Evolutionary conservation across 257 asterid species (phyloP), one percentile per base, ranked within the genome.

Genomic region (Solanum raphanifolium): DNA sequence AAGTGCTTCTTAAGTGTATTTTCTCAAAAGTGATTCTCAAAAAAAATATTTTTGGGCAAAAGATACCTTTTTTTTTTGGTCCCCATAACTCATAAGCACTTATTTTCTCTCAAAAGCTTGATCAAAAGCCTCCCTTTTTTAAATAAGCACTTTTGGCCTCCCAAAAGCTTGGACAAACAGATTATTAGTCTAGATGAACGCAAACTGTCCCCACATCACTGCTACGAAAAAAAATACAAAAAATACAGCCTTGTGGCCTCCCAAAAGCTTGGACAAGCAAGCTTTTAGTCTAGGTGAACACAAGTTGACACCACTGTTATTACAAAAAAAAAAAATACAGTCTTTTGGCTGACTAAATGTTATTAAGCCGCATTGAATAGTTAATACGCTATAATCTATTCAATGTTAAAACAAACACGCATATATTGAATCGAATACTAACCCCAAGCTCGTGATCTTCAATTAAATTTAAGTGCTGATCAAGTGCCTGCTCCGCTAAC

Each of bases 371-470:
- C 16, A 16, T 21, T 74, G 23, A 76, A 76, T 2, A 39, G 60
- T 39, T 39, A 6, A 31, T 74, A 74, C 3, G n/a, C 52, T 74
- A 27, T 25, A 74, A 76, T n/a, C 7, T 76, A 39, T 16, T 76
- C 58, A 76, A 76, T 13, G 13, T 18, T 39, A 39, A 76, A n/a
- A 76, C 83, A 38, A 25, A 27, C 21, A 39, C 3, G 13, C 60
- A 39, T 36, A 6, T 48, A 46, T 36, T 46, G 62, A 15, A 69
- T 25, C 55, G 86, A 86, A 79, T 41, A 90, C 98, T 75, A 86
- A 95, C 98, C 92, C 88, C 98, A 9, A 95, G 96, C 92, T 94
- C 98, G 83, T 95, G 83, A 36, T 97, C 98, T 90, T 91, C 98
- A 87, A 98, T 95, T 81, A 97, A 81, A 89, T 94, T 90, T 84